Evolutionary conservation across 2,329 filamentous ascomycete species (phyloP).

Genomic region (Colletotrichum sp.): DNA sequence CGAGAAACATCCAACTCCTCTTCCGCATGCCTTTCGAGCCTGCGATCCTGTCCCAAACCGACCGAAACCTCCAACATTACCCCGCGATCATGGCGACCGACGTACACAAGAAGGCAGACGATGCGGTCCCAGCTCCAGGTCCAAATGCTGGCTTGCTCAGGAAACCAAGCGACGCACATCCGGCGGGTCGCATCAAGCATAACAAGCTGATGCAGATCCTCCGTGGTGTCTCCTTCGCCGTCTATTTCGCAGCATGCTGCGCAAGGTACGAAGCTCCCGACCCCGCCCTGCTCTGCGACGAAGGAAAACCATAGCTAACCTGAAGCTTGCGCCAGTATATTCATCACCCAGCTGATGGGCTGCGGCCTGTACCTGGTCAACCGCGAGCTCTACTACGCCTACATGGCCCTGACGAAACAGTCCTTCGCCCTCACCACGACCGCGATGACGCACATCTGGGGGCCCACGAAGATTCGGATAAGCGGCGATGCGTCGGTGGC

Average conservation of each 20-base stretch:
- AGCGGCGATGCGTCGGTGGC: constrained; percentile 83
- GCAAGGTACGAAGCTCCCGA: constrained; percentile 46
- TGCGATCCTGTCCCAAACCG: background rate
- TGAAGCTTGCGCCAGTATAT: constrained; percentile 53
- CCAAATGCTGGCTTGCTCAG: constrained; percentile 9
- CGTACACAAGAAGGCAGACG: constrained; percentile 35
- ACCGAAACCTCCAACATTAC: background rate
- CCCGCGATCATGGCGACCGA: constrained; percentile 36
- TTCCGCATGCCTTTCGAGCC: background rate
- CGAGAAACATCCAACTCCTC: background rate
- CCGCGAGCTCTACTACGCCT: constrained; percentile 80
- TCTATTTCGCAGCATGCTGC: constrained; percentile 58
- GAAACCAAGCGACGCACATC: constrained; percentile 41
- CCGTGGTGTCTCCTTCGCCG: constrained; percentile 53
- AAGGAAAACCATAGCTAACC: background rate
- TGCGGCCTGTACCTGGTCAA: constrained; percentile 78
- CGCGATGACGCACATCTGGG: constrained; percentile 85
- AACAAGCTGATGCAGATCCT: constrained; percentile 54
- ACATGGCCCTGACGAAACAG: constrained; percentile 87
- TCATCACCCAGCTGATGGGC: constrained; percentile 77
- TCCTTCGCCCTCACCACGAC: constrained; percentile 81
- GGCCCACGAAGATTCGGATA: constrained; percentile 81
- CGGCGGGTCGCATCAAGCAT: constrained; percentile 61
- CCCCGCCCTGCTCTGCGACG: background rate
- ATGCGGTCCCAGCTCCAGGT: constrained; percentile 25